Evolutionary conservation across 495 filamentous ascomycete genomes (phyloP), one percentile per base, ranked within the genome.

Genomic region (Aspergillus baeticus): DNA sequence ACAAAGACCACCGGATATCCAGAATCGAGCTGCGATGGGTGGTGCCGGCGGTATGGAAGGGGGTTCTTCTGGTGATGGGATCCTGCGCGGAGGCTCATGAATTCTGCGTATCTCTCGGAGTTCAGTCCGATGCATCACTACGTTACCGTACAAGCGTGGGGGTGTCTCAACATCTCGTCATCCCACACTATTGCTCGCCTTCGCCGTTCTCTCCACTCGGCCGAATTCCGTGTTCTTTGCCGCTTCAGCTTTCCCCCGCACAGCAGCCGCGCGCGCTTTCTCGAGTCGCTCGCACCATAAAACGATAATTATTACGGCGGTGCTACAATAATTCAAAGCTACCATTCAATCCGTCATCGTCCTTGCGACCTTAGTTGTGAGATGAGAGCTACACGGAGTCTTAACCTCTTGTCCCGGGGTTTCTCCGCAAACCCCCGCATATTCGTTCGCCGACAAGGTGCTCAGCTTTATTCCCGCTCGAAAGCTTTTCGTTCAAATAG

Each of bases 381-480:
- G 22, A 26, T 56, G 42, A 33, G 33, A 42, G 52, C 29, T 22
- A 76, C 74, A 71, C 59, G 65, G 60, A 46, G 60, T 4, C 45
- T 64, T 6, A 22, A 55, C 15, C 42, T 55, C 29, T 45, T 67
- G 33, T 52, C 65, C 49, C 66, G 71, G 62, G 66, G 57, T 2
- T 62, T 69, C 55, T 60, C 69, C 59, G 50, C 65, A 57, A 52
- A 26, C 58, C 67, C 71, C 56, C 68, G 65, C 65, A 57, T 57
- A 20, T 36, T 53, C 56, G 59, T 59, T 53, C 54, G 63, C 47
- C 67, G 66, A 38, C 62, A 61, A 47, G 49, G 65, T 55, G 46
- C 59, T 20, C 35, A 26, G 35, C 8, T 59, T 22, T 31, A 58
- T 18, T 26, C 45, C 18, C 44, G 41, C 13, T 35, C 64, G 10